Conservation (phyloP, 257 asterid species). For the Primulina tabacum region DNA sequence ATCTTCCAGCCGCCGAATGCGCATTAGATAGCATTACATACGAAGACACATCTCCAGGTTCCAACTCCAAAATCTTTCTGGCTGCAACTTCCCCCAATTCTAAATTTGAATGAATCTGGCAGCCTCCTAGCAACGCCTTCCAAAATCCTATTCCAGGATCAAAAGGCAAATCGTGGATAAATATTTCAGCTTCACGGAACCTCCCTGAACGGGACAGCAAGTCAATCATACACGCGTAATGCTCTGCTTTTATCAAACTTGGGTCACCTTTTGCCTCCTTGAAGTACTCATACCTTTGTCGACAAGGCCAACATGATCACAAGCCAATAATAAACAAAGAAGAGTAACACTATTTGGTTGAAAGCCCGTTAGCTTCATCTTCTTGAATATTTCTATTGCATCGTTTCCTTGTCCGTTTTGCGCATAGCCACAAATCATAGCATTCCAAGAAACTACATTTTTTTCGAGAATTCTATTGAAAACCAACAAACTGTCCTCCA, state of each 20-base stretch:
- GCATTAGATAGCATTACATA: constrained; percentile 89
- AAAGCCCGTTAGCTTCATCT: constrained; percentile 42
- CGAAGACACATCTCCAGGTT: constrained; percentile 78
- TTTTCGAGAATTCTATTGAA: constrained; percentile 40
- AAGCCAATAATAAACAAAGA: constrained; percentile 64
- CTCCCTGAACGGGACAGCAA: constrained; percentile 75
- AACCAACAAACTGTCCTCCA: constrained; percentile 52
- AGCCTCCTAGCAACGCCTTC: constrained; percentile 88
- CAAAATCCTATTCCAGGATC: constrained; percentile 82
- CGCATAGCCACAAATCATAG: constrained; percentile 74
- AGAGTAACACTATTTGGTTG: constrained; percentile 60
- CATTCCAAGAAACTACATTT: constrained; percentile 79
- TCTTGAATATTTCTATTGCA: constrained; percentile 42
- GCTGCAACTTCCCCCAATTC: constrained; percentile 62
- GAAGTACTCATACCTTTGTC: constrained; percentile 60
- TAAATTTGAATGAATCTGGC: constrained; percentile 57
- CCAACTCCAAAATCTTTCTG: constrained; percentile 51
- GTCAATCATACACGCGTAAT: constrained; percentile 79
- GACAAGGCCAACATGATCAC: constrained; percentile 68
- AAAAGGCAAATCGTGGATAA: constrained; percentile 65
- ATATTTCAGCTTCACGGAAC: constrained; percentile 57
- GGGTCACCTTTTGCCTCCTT: constrained; percentile 41
- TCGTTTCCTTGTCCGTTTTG: constrained; percentile 67
- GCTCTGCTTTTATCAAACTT: constrained; percentile 52
- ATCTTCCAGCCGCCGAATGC: constrained; percentile 74